phyloP scores from a whole-genome alignment of 2,329 filamentous ascomycete genomes.

The Mollisiaceae sp. region DNA sequence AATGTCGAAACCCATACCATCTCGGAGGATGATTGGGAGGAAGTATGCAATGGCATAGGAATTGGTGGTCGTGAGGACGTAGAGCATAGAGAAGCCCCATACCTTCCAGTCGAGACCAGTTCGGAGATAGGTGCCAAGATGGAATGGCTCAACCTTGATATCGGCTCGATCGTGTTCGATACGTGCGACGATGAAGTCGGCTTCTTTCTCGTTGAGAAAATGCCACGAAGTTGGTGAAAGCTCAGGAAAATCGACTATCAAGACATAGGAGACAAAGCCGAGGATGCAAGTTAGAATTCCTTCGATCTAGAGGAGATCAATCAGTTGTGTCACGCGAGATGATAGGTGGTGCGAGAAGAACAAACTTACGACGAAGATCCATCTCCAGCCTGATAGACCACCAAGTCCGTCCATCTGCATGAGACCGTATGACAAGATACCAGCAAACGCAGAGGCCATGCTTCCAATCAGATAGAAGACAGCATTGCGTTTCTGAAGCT shows the following conservation, averaged over 20 bases:
- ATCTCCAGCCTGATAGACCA: conserved; percentile 40
- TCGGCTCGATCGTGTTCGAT: conserved; percentile 65
- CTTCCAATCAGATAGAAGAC: conserved; percentile 73
- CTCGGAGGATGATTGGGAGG: conserved; percentile 72
- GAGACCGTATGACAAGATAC: conserved; percentile 72
- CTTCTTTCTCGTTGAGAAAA: conserved; percentile 59
- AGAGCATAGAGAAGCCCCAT: conserved; percentile 66
- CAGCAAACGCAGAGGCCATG: conserved; percentile 67
- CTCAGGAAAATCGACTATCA: conserved; percentile 69
- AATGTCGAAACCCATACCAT: conserved; percentile 58
- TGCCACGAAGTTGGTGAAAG: conserved; percentile 50
- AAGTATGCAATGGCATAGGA: conserved; percentile 81
- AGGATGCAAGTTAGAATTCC: conserved; percentile 58
- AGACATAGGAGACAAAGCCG: conserved; percentile 56
- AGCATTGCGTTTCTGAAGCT: conserved; percentile 72
- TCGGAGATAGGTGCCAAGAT: conserved; percentile 51
- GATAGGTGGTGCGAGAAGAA: conserved; percentile 48
- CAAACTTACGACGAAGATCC: conserved; percentile 52
- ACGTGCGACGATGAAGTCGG: conserved; percentile 56
- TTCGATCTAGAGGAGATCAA: conserved; percentile 49
- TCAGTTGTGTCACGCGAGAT: background rate
- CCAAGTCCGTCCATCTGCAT: conserved; percentile 48
- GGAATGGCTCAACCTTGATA: conserved; percentile 52
- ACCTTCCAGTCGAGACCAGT: conserved; percentile 59
- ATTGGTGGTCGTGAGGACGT: conserved; percentile 71